Base-by-base conservation (phyloP, 306 rosid genomes). In the Lupinus albus region DNA sequence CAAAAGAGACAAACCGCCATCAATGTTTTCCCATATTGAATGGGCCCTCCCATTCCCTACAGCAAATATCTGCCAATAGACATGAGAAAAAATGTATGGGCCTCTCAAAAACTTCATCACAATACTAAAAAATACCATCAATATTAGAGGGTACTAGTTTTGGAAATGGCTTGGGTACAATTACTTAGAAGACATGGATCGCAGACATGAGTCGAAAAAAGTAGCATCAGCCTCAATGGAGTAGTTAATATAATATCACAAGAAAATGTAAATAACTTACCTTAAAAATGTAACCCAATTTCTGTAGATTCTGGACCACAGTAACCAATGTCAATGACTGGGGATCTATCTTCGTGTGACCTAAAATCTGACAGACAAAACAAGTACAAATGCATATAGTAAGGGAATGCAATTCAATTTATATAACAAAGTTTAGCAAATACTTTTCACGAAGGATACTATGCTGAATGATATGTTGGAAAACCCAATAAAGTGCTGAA, bases 201-300 rank as follows among this genome's bases (percentile, higher is more conserved):
- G 68, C 45, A 61, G 14, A 42, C 38, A 66, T 45, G 21, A 59
- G 30, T 51, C 45, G 47, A 47, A 64, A 3, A 32, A 67, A 25
- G 56, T 17, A 66, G 57, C 14, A 44, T 21, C 69, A 35, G 60
- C 70, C 15, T 61, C 55, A 10, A 17, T 2, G 36, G 41, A 64
- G 46, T 48, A 53, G 63, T 61, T 48, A 61, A 58, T 48, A 72
- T 64, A 45, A 14, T 55, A 68, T 32, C 61, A 69, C 56, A 67
- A 47, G 33, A 76, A 60, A 75, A 72, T 17, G 41, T 39, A 72
- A 58, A 76, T 30, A 42, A 68, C 83, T 81, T 75, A 85, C 99
- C 96, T 88, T 85, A 70, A 93, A 68, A 36, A 60, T 76, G 78
- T 93, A 93, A 63, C 99, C 99, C 74, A 93, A 84, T 67, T 82